Evolutionary conservation across 106 monocot species (phyloP).

Genomic region (Narthecium ossifragum): DNA sequence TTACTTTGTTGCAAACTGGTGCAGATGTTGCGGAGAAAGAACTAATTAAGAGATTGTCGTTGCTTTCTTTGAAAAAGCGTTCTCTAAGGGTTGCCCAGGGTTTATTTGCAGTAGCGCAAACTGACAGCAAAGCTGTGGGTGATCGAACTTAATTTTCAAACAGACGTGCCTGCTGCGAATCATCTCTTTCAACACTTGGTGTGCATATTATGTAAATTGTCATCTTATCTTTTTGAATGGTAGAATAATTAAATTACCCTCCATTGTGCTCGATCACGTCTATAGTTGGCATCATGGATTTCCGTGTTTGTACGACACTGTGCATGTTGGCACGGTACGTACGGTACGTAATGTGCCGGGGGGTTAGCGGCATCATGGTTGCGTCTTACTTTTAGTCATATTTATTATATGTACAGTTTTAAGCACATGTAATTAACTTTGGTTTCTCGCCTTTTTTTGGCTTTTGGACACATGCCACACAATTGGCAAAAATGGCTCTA

Average conservation of each 20-base stretch:
- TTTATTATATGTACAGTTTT: too few species aligned
- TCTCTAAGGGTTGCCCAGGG: slow-evolving; percentile 76
- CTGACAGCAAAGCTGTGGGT: slow-evolving; percentile 67
- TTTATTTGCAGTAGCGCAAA: slow-evolving; percentile 75
- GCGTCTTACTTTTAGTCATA: too few species aligned
- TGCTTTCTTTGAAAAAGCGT: slow-evolving; percentile 83
- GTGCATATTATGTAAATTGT: too few species aligned
- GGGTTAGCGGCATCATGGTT: too few species aligned
- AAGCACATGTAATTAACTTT: too few species aligned
- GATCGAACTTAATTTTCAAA: slow-evolving; percentile 93
- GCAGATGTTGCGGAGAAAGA: slow-evolving; percentile 91
- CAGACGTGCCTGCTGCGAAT: slow-evolving; percentile 93
- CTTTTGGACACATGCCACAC: slow-evolving; percentile 45
- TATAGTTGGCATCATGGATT: too few species aligned
- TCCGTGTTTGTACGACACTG: too few species aligned
- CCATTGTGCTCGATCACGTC: too few species aligned
- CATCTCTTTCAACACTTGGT: slow-evolving; percentile 92
- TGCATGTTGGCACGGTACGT: too few species aligned
- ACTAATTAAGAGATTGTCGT: slow-evolving; percentile 78
- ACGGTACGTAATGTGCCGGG: too few species aligned
- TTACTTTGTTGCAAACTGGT: slow-evolving; percentile 5
- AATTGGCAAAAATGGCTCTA: slow-evolving; percentile 71
- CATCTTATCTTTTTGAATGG: too few species aligned
- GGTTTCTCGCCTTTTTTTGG: not conserved
- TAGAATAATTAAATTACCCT: too few species aligned